Base-by-base conservation (phyloP, 495 filamentous ascomycete species). In the Penicillium mononematosum region DNA sequence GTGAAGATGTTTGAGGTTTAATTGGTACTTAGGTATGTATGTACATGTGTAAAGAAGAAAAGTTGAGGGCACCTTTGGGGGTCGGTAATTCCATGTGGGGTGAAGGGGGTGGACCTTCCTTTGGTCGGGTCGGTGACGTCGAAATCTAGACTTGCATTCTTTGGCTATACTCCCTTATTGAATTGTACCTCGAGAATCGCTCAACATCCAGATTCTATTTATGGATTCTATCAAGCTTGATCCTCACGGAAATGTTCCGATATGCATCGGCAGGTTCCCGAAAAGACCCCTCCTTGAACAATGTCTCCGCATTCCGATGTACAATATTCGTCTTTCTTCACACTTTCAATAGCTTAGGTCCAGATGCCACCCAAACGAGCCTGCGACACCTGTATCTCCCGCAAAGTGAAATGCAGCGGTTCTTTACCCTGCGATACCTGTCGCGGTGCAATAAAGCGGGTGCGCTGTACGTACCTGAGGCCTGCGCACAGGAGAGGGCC, bases 381-480 rank as follows among this genome's bases (percentile, higher is more conserved):
- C 36, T 71, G 70, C 38, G 66, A 73, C 58, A 51, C 47, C 25
- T 73, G 68, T 36, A 73, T 71, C 39, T 56, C 61, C 31, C 62
- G 70, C 36, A 73, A 73, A 53, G 61, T 73, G 14, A 70, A 68
- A 44, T 73, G 70, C 56, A 68, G 56, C 45, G 70, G 68, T 25
- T 52, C 64, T 9, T 71, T 60, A 64, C 68, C 68, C 24, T 73
- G 70, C 54, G 50, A 63, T 42, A 66, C 66, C 16, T 73, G 70
- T 36, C 56, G 59, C 12, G 34, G 58, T 45, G 59, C 62, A 16
- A 25, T 51, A 14, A 69, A 58, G 19, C 54, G 50, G 24, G 56
- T 68, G 5, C 47, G 29, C 7, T 73, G 70, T 55, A 73, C 70
- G 7, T 73, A 71, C 36, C 36, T 71, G 38, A 69, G 48, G 47